A percentile compares a stretch with the other conserved stretches of the same genome.
Conservation (phyloP, 164 flowering plant genomes). For the Akebia trifoliata region DNA sequence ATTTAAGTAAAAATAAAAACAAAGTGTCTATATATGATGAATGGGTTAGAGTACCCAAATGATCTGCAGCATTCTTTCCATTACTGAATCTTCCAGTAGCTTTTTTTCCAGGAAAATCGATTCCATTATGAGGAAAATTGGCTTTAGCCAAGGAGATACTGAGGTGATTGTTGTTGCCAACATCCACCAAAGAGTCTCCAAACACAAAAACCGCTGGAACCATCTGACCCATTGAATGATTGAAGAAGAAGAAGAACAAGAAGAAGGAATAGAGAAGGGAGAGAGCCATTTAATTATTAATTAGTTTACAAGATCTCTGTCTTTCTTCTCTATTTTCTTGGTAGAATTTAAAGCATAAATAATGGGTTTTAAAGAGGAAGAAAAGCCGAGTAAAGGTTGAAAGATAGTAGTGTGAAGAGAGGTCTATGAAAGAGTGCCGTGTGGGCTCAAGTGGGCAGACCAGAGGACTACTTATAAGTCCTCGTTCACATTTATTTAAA, state of each 20-base stretch:
- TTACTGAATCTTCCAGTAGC: constrained; percentile 78
- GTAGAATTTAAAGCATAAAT: no score
- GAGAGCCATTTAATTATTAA: constrained; percentile 9
- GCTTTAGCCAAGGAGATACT: constrained; percentile 48
- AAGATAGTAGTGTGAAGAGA: no score
- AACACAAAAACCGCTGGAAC: constrained; percentile 60
- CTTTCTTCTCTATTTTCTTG: no score
- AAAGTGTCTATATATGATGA: background rate
- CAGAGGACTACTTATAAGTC: no score
- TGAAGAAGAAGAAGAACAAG: constrained; percentile 4
- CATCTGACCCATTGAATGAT: constrained; percentile 20
- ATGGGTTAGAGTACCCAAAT: constrained; percentile 39
- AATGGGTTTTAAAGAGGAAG: no score
- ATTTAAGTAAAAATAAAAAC: background rate
- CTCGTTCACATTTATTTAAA: no score
- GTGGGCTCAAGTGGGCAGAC: no score
- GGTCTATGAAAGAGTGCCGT: no score
- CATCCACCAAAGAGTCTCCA: constrained; percentile 81
- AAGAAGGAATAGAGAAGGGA: background rate
- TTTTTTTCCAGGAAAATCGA: constrained; percentile 55
- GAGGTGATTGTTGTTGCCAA: constrained; percentile 74
- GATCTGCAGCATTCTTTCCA: constrained; percentile 79
- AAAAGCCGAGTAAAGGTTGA: no score
- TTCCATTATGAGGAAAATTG: constrained; percentile 67
- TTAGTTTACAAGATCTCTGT: no score